Evolutionary conservation across 768 basidiomycete species (phyloP).

Genomic region (Russula olivacea): DNA sequence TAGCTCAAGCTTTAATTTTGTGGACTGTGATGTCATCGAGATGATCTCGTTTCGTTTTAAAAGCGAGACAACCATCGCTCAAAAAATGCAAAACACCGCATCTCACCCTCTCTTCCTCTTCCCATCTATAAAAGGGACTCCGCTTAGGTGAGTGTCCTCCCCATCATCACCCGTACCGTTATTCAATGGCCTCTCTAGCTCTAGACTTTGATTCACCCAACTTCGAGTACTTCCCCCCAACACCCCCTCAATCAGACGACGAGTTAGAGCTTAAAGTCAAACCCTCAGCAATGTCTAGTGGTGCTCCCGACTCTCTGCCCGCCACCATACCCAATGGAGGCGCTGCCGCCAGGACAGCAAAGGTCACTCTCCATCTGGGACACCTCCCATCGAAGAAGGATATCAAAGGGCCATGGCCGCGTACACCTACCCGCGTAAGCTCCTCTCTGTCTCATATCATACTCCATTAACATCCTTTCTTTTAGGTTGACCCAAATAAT

Average conservation of each 20-base stretch:
- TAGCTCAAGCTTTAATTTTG: background rate
- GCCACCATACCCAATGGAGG: conserved; percentile 26
- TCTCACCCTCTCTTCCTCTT: background rate
- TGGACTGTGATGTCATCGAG: conserved; percentile 18
- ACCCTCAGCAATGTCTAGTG: conserved; percentile 16
- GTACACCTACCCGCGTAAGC: conserved; percentile 63
- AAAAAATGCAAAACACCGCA: conserved; percentile 7
- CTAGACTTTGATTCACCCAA: conserved; percentile 20
- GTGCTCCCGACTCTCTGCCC: conserved; percentile 21
- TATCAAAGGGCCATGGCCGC: conserved; percentile 66
- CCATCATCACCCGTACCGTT: background rate
- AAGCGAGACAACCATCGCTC: conserved; percentile 3
- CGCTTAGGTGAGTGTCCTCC: conserved; percentile 2
- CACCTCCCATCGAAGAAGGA: conserved; percentile 70
- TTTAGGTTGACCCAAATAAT: conserved; percentile 73
- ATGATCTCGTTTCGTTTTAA: conserved; percentile 5
- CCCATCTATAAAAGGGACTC: conserved; percentile 7
- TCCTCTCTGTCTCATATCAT: conserved; percentile 16
- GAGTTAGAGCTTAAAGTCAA: conserved; percentile 15
- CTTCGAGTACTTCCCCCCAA: conserved; percentile 35
- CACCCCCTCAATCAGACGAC: conserved; percentile 30
- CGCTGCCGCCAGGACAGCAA: conserved; percentile 27
- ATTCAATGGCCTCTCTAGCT: conserved; percentile 21
- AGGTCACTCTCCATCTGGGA: conserved; percentile 66
- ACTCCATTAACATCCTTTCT: background rate